These are phyloP conservation scores for Laburnicola sp. DNA, from an alignment of 2,329 filamentous ascomycete species.

Conservation along the genomic window DNA sequence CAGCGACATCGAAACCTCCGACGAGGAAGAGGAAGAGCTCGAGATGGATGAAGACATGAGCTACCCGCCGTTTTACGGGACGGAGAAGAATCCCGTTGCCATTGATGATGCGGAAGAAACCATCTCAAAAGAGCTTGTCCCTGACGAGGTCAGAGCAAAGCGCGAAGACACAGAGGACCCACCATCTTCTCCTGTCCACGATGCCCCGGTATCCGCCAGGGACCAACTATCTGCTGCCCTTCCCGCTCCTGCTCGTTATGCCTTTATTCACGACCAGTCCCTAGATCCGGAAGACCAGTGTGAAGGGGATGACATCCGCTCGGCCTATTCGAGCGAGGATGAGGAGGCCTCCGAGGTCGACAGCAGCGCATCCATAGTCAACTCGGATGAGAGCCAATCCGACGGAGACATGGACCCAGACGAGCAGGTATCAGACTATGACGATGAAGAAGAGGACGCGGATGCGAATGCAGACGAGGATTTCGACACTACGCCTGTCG, in stretches of 20 bases:
- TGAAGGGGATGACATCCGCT: background rate
- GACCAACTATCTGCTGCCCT: background rate
- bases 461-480: background rate
- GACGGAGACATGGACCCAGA: slow-evolving; percentile 4
- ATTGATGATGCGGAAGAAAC: slow-evolving; percentile 34
- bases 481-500: background rate
- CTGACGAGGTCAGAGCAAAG: no score
- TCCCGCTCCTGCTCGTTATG: background rate
- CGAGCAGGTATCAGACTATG: background rate
- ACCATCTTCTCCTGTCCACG: background rate
- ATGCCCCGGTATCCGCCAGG: background rate
- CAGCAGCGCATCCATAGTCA: background rate
- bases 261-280: background rate
- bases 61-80: slow-evolving; percentile 21
- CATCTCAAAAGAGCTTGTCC: no score
- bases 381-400: slow-evolving; percentile 5
- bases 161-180: background rate
- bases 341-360: slow-evolving; percentile 1
- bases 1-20: slow-evolving; percentile 33
- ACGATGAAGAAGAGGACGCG: slow-evolving; percentile 3
- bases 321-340: background rate
- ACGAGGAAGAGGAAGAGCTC: slow-evolving; percentile 29
- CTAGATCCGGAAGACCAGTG: no score
- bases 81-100: slow-evolving; percentile 33
- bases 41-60: slow-evolving; percentile 9